Evolutionary conservation across 352 stramenopile genomes (phyloP), one percentile per base, ranked within the genome.

Genomic region (Globisporangium alternatum): DNA sequence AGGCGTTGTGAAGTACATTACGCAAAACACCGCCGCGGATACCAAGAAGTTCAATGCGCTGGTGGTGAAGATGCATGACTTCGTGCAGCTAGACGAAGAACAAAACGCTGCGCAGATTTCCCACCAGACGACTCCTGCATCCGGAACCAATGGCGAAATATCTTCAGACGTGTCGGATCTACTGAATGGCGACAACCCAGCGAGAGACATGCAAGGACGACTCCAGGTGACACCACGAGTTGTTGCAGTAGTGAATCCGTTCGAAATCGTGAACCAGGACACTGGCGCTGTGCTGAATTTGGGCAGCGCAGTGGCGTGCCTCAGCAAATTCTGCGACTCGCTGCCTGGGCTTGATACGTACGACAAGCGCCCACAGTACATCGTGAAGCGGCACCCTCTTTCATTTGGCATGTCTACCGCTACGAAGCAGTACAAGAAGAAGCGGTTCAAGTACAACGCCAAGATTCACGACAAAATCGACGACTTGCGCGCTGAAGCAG

Each of bases 381-480:
- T 75, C 15, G 74, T 94, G 35, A 89, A 83, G 65, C 81, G 87
- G 8, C 82, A 91, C 28, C 83, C 74, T 22, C 65, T 92, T 19
- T 41, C 59, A 17, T 67, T 64, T 3, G 74, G 62, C 9, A 87
- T 91, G 57, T 75, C 80, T n/a, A 59, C 67, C 7, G 70, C 80
- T 1, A 60, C 78, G 35, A 92, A 92, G 64, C 69, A 75, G 60
- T 61, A 69, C 1, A 87, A 87, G 60, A 94, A 94, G 66, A 92
- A 92, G 39, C 69, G 80, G n/a, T 62, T 87, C 15, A 90, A 89
- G 68, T 91, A 89, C 55, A 93, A 94, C 62, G 66, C 76, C 35
- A 89, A 88, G 47, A 67, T 94, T 52, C 78, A 83, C 25, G 85
- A 94, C 63, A 88, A 91, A 62, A 94, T 94, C 22, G 85, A 94